Percentiles rank a stretch among this genome's conserved stretches.
phyloP scores from a whole-genome alignment of 768 basidiomycete species.

The Rhodotorula graminis region DNA sequence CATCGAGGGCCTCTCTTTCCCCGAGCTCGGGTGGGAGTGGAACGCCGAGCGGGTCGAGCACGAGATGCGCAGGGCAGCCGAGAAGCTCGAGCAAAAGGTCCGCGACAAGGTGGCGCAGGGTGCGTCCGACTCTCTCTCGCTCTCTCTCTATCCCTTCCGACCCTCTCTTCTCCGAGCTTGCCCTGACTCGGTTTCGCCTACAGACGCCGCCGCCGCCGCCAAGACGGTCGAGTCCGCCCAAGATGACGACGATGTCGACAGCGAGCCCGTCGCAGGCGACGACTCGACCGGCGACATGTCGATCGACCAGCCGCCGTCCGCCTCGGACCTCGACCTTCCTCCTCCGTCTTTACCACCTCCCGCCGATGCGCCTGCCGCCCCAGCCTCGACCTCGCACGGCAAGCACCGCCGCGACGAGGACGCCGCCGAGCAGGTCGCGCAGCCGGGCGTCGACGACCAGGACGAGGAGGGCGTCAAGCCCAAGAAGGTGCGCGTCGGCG shows the following conservation, averaged over 20 bases:
- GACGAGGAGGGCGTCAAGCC: slow-evolving; percentile 15
- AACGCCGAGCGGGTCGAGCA: slow-evolving; percentile 31
- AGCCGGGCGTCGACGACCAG: slow-evolving; percentile 34
- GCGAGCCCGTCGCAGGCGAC: neutral
- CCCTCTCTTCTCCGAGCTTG: too few species aligned
- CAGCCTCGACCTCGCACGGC: neutral
- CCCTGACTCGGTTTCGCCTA: neutral
- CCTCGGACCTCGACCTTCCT: neutral
- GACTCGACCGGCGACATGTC: slow-evolving; percentile 32
- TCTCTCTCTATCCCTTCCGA: neutral
- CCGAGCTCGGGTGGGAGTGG: slow-evolving; percentile 81
- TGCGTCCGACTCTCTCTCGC: neutral
- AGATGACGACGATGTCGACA: slow-evolving; percentile 2
- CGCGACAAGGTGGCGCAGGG: slow-evolving; percentile 7
- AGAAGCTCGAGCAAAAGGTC: slow-evolving; percentile 15
- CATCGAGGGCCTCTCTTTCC: slow-evolving; percentile 82
- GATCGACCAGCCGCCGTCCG: slow-evolving; percentile 6
- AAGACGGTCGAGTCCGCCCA: neutral
- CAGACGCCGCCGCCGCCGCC: neutral
- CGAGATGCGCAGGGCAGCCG: slow-evolving; percentile 20
- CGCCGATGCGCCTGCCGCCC: neutral
- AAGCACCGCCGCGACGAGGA: slow-evolving; percentile 31
- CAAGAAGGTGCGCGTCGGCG: slow-evolving; percentile 32
- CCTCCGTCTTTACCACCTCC: neutral
- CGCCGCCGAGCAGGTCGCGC: neutral